Percentiles rank a stretch among this genome's conserved stretches.
These are phyloP conservation scores for Nemania sp. DNA, from an alignment of 2,329 filamentous ascomycete species.

Conservation along the genomic window DNA sequence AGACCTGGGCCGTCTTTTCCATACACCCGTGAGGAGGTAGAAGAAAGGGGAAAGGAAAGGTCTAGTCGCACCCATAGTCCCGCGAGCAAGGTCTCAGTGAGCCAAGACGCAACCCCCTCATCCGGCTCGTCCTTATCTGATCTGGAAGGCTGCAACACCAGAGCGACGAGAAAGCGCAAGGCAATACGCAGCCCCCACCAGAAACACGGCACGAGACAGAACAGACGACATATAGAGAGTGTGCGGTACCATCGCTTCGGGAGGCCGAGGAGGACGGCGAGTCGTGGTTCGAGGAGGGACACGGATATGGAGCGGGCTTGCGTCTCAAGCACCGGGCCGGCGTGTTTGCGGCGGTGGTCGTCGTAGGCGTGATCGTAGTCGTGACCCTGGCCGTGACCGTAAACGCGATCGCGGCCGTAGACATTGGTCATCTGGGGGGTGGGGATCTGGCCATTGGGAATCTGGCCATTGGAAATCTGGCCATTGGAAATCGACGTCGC, in stretches of 20 bases:
- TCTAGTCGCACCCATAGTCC: constrained; percentile 24
- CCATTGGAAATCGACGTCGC: constrained; percentile 5
- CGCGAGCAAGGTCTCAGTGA: constrained; percentile 52
- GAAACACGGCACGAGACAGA: constrained; percentile 71
- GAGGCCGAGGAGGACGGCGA: constrained; percentile 78
- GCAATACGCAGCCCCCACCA: constrained; percentile 74
- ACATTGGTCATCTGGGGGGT: background rate
- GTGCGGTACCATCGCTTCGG: constrained; percentile 73
- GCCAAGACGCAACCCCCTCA: constrained; percentile 54
- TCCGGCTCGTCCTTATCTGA: constrained; percentile 39
- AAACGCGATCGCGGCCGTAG: background rate
- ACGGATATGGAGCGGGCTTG: constrained; percentile 32
- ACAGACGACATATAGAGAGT: constrained; percentile 71
- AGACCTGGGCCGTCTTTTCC: background rate
- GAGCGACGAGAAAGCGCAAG: constrained; percentile 68
- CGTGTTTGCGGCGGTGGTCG: background rate
- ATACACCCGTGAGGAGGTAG: too few relatives aligned
- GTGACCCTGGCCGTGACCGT: background rate
- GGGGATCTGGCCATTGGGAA: background rate
- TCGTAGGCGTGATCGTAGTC: background rate
- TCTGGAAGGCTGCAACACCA: constrained; percentile 47
- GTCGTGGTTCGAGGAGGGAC: constrained; percentile 70
- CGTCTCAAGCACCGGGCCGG: constrained; percentile 1
- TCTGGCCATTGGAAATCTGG: constrained; percentile 9
- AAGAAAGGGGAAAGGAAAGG: background rate